Evolutionary conservation across 768 basidiomycete species (phyloP), one percentile per base, ranked within the genome.

Genomic region (Myochromella boudieri): DNA sequence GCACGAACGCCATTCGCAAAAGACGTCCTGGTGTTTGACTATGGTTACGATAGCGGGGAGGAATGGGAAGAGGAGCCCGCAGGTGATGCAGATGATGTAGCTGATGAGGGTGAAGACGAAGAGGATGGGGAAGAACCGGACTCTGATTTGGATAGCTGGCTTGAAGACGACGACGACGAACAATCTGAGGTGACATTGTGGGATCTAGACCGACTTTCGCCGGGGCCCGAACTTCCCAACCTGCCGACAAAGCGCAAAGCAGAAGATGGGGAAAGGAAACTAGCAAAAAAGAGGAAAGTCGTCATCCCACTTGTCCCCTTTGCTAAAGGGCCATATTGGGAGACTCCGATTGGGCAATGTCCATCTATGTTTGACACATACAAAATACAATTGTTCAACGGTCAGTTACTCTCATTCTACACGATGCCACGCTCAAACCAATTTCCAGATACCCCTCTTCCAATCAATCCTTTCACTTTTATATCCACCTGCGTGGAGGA

Each of bases 51-150:
- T 68, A 94, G 91, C 42, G 95, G 91, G 11, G 92, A 85, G 56
- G 97, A 98, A 56, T 98, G 97, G 97, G 91, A 92, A 52, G 89
- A 87, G 47, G 93, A 94, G 60, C 82, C 84, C 17, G 80, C 76
- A 3, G 91, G 85, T 18, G 89, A 82, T 9, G 91, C 85, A 40
- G 89, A 90, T 39, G 86, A 89, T 44, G 79, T 85, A 6, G 69
- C 76, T 6, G 84, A 87, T 4, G 89, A 90, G 12, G 84, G 75
- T 10, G 85, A 81, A 11, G 82, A 76, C 4, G 84, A 82, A 8
- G 80, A 77, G 7, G 80, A 69, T 8, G 69, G 67, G 5, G 82
- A 78, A 12, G 85, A 81, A 24, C 72, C 70, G 2, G 89, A 88
- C 60, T 90, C 85, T 10, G 91, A 93, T 48, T 57, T 83, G 52